phyloP scores from a whole-genome alignment of 257 asterid species.

The Thymus mandschuricus region DNA sequence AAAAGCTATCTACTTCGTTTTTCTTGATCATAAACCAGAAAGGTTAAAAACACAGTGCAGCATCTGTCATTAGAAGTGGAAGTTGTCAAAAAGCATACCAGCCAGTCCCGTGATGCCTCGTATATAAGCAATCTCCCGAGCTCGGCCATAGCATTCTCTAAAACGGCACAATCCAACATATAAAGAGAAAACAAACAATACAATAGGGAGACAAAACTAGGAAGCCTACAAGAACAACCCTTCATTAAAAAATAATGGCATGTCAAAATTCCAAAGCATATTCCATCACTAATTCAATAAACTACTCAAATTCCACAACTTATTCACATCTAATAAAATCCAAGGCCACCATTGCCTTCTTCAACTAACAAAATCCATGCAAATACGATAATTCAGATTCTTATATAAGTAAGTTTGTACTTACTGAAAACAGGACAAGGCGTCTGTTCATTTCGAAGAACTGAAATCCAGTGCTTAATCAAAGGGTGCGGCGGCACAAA shows the following conservation, averaged over 20 bases:
- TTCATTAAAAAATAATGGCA: not conserved
- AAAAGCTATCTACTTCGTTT: too few relatives aligned
- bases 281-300: constrained; percentile 17
- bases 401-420: constrained; percentile 9
- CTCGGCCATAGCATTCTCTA: constrained; percentile 97
- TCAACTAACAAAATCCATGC: not conserved
- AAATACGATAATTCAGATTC: not conserved
- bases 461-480: constrained; percentile 97
- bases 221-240: constrained; percentile 13
- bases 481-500: constrained; percentile 97
- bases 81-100: constrained; percentile 56
- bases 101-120: constrained; percentile 97
- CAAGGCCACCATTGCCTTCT: not conserved
- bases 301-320: not conserved
- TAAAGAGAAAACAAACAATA: constrained; percentile 3
- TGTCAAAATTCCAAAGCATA: constrained; percentile 9
- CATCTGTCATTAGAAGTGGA: not conserved
- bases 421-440: constrained; percentile 84
- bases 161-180: constrained; percentile 22
- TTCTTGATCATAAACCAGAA: not conserved
- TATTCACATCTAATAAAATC: not conserved
- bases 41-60: constrained; percentile 13
- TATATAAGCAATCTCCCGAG: constrained; percentile 92
- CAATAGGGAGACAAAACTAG: not conserved
- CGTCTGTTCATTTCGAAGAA: constrained; percentile 90